Evolutionary conservation across 805 yeast species (phyloP), one percentile per base, ranked within the genome.

Genomic region (Pichia californica): DNA sequence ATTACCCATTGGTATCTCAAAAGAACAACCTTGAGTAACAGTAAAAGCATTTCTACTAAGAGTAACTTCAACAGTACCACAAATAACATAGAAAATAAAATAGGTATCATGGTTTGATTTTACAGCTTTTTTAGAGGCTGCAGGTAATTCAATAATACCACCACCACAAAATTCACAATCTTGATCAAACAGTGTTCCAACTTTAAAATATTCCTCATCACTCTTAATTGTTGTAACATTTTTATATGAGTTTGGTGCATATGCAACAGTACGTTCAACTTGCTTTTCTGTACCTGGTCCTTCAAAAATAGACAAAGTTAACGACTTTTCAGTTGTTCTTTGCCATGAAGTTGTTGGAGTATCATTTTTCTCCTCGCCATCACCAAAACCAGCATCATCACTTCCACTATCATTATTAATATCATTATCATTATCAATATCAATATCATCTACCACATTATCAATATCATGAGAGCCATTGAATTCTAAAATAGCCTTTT

Each of bases 1-100:
- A 56, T 84, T 85, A 5, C 81, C 83, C 65, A 83, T 75, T 1
- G 96, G 96, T 6, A 89, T 72, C 54, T 83, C 85, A 54, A 88
- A 81, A 5, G 91, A 76, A 41, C 95, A 83, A 1, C 95, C 95
- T 43, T 71, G 67, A 1, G 76, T 70, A 7, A 81, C 83, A 4
- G 78, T 63, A 57, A 88, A 85, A 19, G 66, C 69, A 18, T 69
- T 71, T 6, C 75, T 76, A 16, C 77, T 73, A 4, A 88, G 50
- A 1, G 79, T 74, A 3, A 85, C 89, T 53, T 85, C 86, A 8
- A 86, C 57, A 3, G 73, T 52, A 0, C 97, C 97, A 31, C 71
- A 66, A 5, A 83, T 72, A 34, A 88, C 88, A 57, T 79, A 83
- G 57, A 88, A 88, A 23, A 81, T 78, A 53, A 83, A 80, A 50